phyloP scores from a whole-genome alignment of 805 yeast genomes.

The Metschnikowia noctiluminum region DNA sequence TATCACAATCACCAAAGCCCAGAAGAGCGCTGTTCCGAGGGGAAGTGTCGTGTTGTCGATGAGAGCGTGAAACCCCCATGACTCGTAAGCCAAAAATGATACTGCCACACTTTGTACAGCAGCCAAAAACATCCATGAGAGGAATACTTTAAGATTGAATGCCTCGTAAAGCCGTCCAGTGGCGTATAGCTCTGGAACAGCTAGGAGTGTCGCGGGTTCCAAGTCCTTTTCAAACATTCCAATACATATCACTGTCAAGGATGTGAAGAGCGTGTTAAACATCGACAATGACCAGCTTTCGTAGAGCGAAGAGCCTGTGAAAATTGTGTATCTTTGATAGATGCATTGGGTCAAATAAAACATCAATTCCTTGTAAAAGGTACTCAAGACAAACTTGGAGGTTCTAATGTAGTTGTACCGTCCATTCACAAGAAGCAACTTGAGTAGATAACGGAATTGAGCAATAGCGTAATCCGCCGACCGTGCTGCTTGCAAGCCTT shows the following conservation, averaged over 20 bases:
- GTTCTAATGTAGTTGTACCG: slow-evolving; percentile 92
- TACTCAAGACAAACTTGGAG: slow-evolving; percentile 84
- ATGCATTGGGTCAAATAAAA: slow-evolving; percentile 87
- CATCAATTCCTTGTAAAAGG: slow-evolving; percentile 90
- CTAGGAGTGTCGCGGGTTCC: slow-evolving; percentile 79
- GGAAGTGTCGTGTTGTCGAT: slow-evolving; percentile 79
- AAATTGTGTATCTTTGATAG: slow-evolving; percentile 81
- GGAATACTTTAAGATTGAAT: slow-evolving; percentile 66
- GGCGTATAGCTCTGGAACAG: slow-evolving; percentile 86
- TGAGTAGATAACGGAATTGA: slow-evolving; percentile 81
- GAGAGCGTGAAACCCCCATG: slow-evolving; percentile 70
- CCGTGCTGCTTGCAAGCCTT: slow-evolving; percentile 95
- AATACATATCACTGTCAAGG: slow-evolving; percentile 82
- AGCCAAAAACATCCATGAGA: slow-evolving; percentile 77
- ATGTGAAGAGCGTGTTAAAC: slow-evolving; percentile 95
- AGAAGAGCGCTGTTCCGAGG: slow-evolving; percentile 70
- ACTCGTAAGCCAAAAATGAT: slow-evolving; percentile 59
- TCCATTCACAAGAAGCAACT: slow-evolving; percentile 88
- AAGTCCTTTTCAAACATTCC: slow-evolving; percentile 96
- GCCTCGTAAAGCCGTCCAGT: slow-evolving; percentile 72
- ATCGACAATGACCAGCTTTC: slow-evolving; percentile 96
- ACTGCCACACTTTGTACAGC: slow-evolving; percentile 67
- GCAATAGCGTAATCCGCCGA: slow-evolving; percentile 94
- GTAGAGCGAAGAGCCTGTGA: slow-evolving; percentile 89
- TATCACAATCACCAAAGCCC: slow-evolving; percentile 68